A percentile compares a stretch with the other conserved stretches of the same genome.
phyloP scores from a whole-genome alignment of 1,139 yeast species.

The Suhomyces atakaporum region DNA sequence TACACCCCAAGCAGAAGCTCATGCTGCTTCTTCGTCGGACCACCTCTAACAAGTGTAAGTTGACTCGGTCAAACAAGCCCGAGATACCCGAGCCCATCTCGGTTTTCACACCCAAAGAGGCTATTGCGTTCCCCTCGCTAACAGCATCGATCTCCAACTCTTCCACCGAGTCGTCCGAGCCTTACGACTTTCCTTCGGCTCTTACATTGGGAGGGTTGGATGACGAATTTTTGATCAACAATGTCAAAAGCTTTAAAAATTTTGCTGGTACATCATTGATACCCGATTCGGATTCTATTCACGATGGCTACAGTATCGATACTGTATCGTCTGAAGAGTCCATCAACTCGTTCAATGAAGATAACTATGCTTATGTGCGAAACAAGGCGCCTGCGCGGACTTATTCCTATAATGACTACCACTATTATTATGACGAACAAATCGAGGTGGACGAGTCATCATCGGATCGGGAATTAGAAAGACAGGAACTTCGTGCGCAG shows the following conservation, averaged over 20 bases:
- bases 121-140: conserved; percentile 16
- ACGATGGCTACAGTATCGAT: conserved; percentile 19
- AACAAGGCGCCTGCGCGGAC: too few relatives aligned
- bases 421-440: conserved; percentile 16
- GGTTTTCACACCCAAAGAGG: too few relatives aligned
- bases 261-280: conserved; percentile 33
- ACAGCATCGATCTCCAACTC: conserved; percentile 15
- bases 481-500: conserved; percentile 42
- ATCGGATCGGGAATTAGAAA: conserved; percentile 33
- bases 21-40: conserved; percentile 8
- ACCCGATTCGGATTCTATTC: conserved; percentile 1
- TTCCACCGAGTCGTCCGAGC: conserved; percentile 7
- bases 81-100: too few relatives aligned
- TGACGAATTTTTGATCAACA: conserved; percentile 31
- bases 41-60: background rate
- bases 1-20: conserved; percentile 6
- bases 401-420: conserved; percentile 18
- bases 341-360: conserved; percentile 16
- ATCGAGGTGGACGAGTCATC: conserved; percentile 9
- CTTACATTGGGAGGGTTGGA: conserved; percentile 18
- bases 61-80: background rate
- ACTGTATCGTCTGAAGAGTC: conserved; percentile 25
- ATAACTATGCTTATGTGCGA: conserved; percentile 10
- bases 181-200: conserved; percentile 15
- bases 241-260: conserved; percentile 29